Conservation (phyloP, 2,329 filamentous ascomycete species). For the Arthrinium phaeospermum region DNA sequence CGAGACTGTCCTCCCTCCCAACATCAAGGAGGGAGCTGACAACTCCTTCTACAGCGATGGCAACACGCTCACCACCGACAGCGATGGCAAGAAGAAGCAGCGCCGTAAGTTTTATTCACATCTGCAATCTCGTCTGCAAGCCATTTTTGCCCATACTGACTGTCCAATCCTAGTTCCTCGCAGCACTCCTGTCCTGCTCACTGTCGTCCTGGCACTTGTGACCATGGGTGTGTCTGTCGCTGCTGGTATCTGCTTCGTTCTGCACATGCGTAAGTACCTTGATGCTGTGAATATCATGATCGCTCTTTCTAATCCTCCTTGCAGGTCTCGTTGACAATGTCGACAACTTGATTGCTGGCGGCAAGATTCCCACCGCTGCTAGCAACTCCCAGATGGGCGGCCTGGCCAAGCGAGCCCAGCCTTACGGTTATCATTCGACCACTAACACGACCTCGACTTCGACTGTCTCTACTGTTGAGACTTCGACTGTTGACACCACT, state of each 20-base stretch:
- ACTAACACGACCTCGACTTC: not conserved
- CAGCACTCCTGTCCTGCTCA: constrained; percentile 11
- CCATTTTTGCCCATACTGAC: not conserved
- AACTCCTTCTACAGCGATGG: constrained; percentile 13
- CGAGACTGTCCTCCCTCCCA: constrained; percentile 15
- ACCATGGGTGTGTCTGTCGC: constrained; percentile 7
- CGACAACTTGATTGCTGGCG: not conserved
- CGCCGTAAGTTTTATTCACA: not conserved
- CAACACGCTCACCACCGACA: not conserved
- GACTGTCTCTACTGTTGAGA: not conserved
- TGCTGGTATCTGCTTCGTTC: constrained; percentile 15
- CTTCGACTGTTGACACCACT: not conserved
- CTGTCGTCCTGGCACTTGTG: constrained; percentile 3
- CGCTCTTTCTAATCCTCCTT: not conserved
- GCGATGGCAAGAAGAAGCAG: not conserved
- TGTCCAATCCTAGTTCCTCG: not conserved
- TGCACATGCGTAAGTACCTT: constrained; percentile 18
- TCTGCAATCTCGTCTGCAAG: not conserved
- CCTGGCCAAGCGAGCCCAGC: constrained; percentile 2
- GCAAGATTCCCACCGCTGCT: not conserved
- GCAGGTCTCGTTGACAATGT: constrained; percentile 8
- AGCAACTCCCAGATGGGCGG: not conserved
- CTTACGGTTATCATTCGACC: constrained; percentile 8
- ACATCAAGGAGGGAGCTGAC: constrained; percentile 14
- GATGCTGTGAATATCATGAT: not conserved